These are phyloP conservation scores for Sugiyamaella chiloensis DNA, from an alignment of 805 yeast genomes.

Conservation along the genomic window DNA sequence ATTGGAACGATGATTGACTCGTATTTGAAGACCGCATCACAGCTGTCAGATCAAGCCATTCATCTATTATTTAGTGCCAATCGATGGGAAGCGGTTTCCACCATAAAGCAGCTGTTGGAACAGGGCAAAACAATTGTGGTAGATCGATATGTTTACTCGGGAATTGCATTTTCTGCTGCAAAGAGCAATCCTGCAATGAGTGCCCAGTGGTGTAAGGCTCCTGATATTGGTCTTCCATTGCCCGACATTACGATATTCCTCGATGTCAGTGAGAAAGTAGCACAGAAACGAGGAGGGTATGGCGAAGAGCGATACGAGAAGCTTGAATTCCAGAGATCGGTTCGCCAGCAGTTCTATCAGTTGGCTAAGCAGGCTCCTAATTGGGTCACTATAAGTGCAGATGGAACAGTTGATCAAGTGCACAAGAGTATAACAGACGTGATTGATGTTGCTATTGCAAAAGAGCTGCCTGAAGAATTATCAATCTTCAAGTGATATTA, in stretches of 20 bases:
- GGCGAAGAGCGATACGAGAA: slow-evolving; percentile 94
- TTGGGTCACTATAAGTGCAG: slow-evolving; percentile 58
- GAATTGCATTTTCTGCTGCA: slow-evolving; percentile 88
- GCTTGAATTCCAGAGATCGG: slow-evolving; percentile 67
- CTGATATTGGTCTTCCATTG: slow-evolving; percentile 79
- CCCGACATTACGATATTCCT: slow-evolving; percentile 85
- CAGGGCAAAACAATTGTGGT: slow-evolving; percentile 61
- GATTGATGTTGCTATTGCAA: no score
- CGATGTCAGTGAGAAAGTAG: slow-evolving; percentile 50
- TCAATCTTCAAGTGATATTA: no score
- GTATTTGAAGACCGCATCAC: slow-evolving; percentile 50
- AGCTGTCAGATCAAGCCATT: slow-evolving; percentile 70
- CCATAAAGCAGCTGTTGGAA: slow-evolving; percentile 44
- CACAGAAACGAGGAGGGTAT: slow-evolving; percentile 64
- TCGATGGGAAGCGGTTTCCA: slow-evolving; percentile 76
- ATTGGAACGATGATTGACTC: slow-evolving; percentile 76
- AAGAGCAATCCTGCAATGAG: slow-evolving; percentile 53
- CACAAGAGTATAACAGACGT: background rate
- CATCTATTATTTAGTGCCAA: slow-evolving; percentile 90
- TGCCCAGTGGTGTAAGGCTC: slow-evolving; percentile 71
- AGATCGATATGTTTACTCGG: slow-evolving; percentile 90
- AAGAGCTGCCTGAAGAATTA: no score
- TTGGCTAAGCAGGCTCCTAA: slow-evolving; percentile 26
- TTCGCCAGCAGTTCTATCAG: slow-evolving; percentile 53
- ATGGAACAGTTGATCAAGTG: slow-evolving; percentile 58